These are phyloP conservation scores for Aspergillus glaucus DNA, from an alignment of 2,329 filamentous ascomycete species.

Conservation along the genomic window DNA sequence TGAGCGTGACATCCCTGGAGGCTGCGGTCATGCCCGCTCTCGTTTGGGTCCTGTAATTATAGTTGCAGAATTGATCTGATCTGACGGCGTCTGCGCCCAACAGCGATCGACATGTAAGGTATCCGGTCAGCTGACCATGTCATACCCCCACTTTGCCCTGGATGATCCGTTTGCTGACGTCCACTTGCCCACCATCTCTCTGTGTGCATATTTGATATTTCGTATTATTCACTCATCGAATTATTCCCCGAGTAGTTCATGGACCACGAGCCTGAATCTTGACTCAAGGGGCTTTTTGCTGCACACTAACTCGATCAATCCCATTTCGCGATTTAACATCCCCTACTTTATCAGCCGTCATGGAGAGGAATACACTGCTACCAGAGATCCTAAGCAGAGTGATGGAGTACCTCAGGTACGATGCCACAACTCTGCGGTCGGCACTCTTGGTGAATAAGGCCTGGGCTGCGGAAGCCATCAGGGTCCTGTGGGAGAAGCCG, in stretches of 20 bases:
- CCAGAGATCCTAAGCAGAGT: background rate
- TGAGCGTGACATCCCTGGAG: too few relatives aligned
- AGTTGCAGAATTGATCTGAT: background rate
- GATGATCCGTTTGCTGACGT: background rate
- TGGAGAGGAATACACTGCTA: background rate
- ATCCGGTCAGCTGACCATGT: background rate
- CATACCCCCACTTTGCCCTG: background rate
- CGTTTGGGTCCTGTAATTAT: too few relatives aligned
- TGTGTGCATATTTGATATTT: background rate
- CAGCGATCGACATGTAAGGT: background rate
- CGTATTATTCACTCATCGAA: background rate
- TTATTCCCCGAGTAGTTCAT: background rate
- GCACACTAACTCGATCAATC: background rate
- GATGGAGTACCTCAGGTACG: background rate
- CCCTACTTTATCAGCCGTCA: background rate
- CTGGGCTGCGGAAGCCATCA: background rate
- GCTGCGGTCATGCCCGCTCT: too few relatives aligned
- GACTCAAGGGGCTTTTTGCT: background rate
- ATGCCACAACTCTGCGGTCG: background rate
- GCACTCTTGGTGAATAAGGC: background rate
- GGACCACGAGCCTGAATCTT: background rate
- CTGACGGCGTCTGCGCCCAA: too few relatives aligned
- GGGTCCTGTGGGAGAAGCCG: background rate
- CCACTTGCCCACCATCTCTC: background rate
- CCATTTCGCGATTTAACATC: background rate